Evolutionary conservation across 2,329 filamentous ascomycete species (phyloP), one percentile per base, ranked within the genome.

Genomic region (Fusarium sp.): DNA sequence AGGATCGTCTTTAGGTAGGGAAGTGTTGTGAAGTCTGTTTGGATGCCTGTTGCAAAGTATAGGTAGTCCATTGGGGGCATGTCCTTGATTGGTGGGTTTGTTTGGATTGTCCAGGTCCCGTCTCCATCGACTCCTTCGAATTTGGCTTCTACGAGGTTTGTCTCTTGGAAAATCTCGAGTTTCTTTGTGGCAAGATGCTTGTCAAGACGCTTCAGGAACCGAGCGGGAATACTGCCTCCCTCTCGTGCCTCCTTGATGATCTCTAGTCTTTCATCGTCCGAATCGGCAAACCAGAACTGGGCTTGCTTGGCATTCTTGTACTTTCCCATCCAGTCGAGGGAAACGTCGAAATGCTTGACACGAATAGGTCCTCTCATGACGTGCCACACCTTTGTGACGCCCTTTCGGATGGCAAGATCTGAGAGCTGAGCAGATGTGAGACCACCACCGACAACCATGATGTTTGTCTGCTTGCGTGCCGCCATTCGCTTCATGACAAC

Each of bases 311-410:
- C 89, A 79, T 96, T 96, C 65, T 92, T 91, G 81, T 93, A 96
- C 79, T 96, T 96, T 11, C 92, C 93, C 81, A 96, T 93, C 94
- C 94, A 96, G 57, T 89, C 87, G 2, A 96, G 86, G 66, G 91
- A 89, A 27, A 96, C 88, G 76, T 96, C 94, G 73, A 96, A 96
- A 68, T 92, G 91, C 81, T 96, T 96, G 59, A 94, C 87, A 75
- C 85, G 84, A 14, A 88, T 76, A 0, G 84, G 82, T 0, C 88
- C 86, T 0, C 94, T 87, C 88, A 95, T 91, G 29, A 96, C 78
- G 61, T 93, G 89, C 85, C 88, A 93, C 0, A 95, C 91, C 71
- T 90, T 92, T 1, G 84, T 87, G 1, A 94, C 90, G 0, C 93
- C 92, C 27, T 86, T 86, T 10, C 88, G 87, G 66, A 95, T 83